Conservation (phyloP, 345 rosid species). For the Eucalyptus sp. region DNA sequence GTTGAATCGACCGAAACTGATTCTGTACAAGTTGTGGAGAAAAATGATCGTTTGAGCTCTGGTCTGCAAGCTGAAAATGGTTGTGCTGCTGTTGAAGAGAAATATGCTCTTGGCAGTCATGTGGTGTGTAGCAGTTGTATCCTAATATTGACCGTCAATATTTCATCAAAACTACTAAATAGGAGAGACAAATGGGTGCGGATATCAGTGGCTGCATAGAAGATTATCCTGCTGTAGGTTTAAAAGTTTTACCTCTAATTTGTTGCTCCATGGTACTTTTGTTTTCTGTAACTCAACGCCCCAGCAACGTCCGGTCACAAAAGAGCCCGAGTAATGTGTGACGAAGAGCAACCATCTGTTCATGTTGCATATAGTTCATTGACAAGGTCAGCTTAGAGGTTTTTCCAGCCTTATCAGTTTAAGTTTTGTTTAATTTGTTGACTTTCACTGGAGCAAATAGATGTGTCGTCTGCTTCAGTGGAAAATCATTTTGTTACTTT, state of each 20-base stretch:
- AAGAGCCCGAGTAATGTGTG: slow-evolving; percentile 43
- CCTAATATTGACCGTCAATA: slow-evolving; percentile 9
- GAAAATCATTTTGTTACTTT: background rate
- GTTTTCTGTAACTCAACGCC: slow-evolving; percentile 39
- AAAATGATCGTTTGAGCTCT: slow-evolving; percentile 3
- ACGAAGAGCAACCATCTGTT: slow-evolving; percentile 60
- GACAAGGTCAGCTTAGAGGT: slow-evolving; percentile 55
- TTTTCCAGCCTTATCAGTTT: background rate
- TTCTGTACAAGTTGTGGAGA: slow-evolving; percentile 19
- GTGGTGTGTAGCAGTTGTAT: slow-evolving; percentile 44
- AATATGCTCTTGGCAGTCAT: slow-evolving; percentile 1
- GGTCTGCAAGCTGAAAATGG: slow-evolving; percentile 12
- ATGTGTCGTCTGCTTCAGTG: background rate
- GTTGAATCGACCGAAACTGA: slow-evolving; percentile 19
- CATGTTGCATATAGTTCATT: slow-evolving; percentile 57
- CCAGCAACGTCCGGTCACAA: slow-evolving; percentile 60
- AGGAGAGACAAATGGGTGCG: background rate
- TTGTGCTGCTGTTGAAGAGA: slow-evolving; percentile 7
- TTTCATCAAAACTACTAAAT: background rate
- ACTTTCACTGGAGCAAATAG: background rate
- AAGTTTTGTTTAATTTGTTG: background rate
- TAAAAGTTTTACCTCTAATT: background rate
- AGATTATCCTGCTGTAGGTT: background rate
- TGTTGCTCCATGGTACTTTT: background rate
- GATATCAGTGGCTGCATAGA: background rate